Conservation (phyloP, 164 flowering plant genomes). For the Litsea cubeba region DNA sequence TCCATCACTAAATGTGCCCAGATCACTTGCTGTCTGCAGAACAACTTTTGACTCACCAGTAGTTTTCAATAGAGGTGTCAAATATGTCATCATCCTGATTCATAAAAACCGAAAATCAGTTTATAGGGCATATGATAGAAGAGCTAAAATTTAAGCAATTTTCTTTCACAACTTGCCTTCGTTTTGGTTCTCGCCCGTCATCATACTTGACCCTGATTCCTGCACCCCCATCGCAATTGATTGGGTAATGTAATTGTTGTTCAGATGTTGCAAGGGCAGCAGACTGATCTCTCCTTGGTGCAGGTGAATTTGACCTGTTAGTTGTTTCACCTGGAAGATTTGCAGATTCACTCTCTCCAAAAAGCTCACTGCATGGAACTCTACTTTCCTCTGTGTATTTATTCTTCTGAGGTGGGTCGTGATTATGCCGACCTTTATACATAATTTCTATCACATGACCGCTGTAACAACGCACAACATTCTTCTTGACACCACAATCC, state of each 20-base stretch:
- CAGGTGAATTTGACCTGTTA: conserved; percentile 31
- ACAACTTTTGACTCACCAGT: conserved; percentile 64
- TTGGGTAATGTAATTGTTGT: conserved; percentile 25
- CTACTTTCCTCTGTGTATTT: conserved; percentile 32
- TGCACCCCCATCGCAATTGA: background rate
- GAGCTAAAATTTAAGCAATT: background rate
- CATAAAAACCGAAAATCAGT: background rate
- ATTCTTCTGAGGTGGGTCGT: conserved; percentile 67
- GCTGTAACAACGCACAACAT: conserved; percentile 47
- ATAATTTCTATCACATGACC: conserved; percentile 51
- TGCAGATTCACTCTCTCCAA: conserved; percentile 14
- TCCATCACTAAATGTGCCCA: conserved; percentile 72
- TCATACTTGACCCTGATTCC: conserved; percentile 29
- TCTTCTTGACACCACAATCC: conserved; percentile 69
- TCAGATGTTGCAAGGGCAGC: conserved; percentile 19
- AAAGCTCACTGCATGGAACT: conserved; percentile 22
- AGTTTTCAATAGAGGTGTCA: conserved; percentile 33
- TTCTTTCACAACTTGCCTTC: conserved; percentile 37
- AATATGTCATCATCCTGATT: conserved; percentile 4
- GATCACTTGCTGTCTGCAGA: conserved; percentile 70
- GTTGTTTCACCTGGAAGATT: conserved; percentile 18
- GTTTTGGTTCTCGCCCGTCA: conserved; percentile 40
- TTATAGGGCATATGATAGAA: background rate
- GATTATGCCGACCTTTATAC: conserved; percentile 69
- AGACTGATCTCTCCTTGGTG: conserved; percentile 29